These are phyloP conservation scores for Magnusiomyces sp. DNA, from an alignment of 1,139 yeast genomes.

Conservation along the genomic window DNA sequence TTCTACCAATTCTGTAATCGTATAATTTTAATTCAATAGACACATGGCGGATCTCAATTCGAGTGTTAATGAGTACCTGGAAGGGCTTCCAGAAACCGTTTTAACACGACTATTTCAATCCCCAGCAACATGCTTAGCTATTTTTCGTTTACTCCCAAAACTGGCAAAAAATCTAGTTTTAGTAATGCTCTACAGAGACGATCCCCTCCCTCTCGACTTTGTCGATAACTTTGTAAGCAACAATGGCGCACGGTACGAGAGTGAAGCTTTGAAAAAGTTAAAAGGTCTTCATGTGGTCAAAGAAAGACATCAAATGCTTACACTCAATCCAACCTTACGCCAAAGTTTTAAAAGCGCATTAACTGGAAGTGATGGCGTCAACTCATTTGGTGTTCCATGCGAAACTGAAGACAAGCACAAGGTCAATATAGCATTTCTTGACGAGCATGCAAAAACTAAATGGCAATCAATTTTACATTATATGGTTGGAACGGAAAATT, in stretches of 20 bases:
- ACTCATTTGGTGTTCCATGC: constrained; percentile 49
- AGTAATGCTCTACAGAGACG: constrained; percentile 78
- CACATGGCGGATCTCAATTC: constrained; percentile 40
- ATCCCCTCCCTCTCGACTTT: constrained; percentile 58
- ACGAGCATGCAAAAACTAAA: constrained; percentile 69
- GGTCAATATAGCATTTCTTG: constrained; percentile 59
- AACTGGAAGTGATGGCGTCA: constrained; percentile 55
- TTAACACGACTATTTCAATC: constrained; percentile 69
- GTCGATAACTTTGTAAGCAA: constrained; percentile 70
- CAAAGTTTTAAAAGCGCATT: constrained; percentile 71
- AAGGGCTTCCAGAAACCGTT: constrained; percentile 77
- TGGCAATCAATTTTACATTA: constrained; percentile 96
- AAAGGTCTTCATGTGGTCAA: constrained; percentile 67
- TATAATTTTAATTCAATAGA: no score
- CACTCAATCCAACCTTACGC: constrained; percentile 65
- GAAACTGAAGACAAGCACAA: constrained; percentile 43
- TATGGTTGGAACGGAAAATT: constrained; percentile 78
- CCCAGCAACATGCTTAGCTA: constrained; percentile 92
- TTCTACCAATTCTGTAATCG: no score
- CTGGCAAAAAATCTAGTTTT: constrained; percentile 82
- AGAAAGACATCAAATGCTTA: constrained; percentile 48
- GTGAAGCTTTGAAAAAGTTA: constrained; percentile 72
- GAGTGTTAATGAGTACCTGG: constrained; percentile 83
- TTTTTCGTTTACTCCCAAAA: constrained; percentile 78
- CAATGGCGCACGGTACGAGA: constrained; percentile 39